phyloP scores from a whole-genome alignment of 176 grass and related monocot species.

The Guadua angustifolia region DNA sequence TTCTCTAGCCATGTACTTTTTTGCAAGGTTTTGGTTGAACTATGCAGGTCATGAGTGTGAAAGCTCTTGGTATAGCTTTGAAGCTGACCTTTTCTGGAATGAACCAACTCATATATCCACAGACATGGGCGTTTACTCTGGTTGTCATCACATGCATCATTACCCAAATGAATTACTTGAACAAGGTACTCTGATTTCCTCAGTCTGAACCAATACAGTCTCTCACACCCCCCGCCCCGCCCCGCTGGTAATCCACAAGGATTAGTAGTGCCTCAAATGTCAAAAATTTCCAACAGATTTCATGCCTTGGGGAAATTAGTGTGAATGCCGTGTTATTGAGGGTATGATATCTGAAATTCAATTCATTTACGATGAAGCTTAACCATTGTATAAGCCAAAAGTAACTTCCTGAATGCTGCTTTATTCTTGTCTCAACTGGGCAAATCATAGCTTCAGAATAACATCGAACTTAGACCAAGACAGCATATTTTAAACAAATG shows the following conservation, averaged over 20 bases:
- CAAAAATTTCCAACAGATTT: too few species aligned
- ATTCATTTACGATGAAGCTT: background rate
- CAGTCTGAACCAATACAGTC: background rate
- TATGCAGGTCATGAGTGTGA: constrained; percentile 86
- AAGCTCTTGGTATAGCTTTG: constrained; percentile 89
- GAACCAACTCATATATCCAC: constrained; percentile 79
- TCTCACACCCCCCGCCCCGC: too few species aligned
- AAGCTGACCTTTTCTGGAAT: constrained; percentile 86
- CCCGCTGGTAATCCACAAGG: too few species aligned
- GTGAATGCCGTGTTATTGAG: background rate
- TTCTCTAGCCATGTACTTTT: constrained; percentile 11
- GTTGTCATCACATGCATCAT: constrained; percentile 71
- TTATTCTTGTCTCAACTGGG: background rate
- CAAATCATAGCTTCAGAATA: background rate
- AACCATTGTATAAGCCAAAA: background rate
- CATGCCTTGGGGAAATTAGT: background rate
- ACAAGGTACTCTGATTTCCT: constrained; percentile 60
- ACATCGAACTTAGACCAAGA: background rate
- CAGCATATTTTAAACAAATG: background rate
- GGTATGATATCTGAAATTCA: background rate
- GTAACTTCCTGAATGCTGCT: background rate
- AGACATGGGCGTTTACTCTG: constrained; percentile 75
- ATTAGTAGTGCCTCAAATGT: too few species aligned
- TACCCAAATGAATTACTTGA: constrained; percentile 93
- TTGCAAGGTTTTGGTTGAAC: background rate